Evolutionary conservation across 2,329 filamentous ascomycete species (phyloP).

Genomic region (Cryoendolithus antarcticus): DNA sequence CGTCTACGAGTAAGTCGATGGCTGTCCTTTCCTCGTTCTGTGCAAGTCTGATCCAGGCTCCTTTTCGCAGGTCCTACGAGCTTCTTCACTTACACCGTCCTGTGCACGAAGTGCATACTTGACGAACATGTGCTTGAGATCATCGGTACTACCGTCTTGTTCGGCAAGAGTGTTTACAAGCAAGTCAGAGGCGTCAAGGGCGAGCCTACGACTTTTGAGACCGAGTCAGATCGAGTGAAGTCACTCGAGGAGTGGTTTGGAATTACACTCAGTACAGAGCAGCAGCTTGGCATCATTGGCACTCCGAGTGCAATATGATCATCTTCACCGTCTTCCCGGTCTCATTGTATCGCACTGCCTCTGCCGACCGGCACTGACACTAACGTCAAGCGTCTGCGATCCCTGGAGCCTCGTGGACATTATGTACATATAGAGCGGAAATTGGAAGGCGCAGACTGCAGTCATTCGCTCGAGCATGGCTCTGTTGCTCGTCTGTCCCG

Average conservation of each 20-base stretch:
- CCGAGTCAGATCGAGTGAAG: constrained; percentile 30
- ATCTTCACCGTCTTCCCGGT: too few species aligned
- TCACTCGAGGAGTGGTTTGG: constrained; percentile 33
- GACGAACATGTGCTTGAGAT: constrained; percentile 22
- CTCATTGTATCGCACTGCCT: too few species aligned
- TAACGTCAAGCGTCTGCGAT: too few species aligned
- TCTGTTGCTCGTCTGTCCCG: too few species aligned
- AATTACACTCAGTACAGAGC: constrained; percentile 27
- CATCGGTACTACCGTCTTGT: constrained; percentile 26
- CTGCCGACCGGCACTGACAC: too few species aligned
- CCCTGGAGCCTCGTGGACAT: too few species aligned
- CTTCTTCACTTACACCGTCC: constrained; percentile 42
- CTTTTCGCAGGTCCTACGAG: constrained; percentile 25
- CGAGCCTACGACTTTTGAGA: constrained; percentile 26
- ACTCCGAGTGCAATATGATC: constrained; percentile 8
- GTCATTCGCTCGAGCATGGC: too few species aligned
- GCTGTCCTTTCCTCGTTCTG: too few species aligned
- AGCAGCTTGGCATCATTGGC: constrained; percentile 26
- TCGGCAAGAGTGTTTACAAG: constrained; percentile 33
- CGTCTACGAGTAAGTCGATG: constrained; percentile 30
- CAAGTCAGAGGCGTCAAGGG: constrained; percentile 31
- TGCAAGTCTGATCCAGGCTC: too few species aligned
- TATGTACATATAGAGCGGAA: too few species aligned
- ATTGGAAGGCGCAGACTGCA: too few species aligned
- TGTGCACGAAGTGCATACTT: constrained; percentile 44